Base-by-base conservation (phyloP, 2,329 filamentous ascomycete genomes). In the Plenodomus tracheiphilus region DNA sequence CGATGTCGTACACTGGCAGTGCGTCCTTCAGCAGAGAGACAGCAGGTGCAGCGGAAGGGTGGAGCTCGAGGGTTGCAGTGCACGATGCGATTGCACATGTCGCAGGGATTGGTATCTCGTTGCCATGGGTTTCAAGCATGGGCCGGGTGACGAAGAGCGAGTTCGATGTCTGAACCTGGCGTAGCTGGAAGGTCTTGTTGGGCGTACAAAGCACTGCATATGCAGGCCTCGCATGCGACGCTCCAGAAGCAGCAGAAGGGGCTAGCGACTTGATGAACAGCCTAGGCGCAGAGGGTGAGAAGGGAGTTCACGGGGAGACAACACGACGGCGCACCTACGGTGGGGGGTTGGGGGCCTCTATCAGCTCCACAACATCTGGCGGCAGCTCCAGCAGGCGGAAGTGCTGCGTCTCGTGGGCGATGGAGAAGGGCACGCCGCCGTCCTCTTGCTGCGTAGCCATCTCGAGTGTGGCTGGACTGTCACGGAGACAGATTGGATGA, bases 121-220 rank as follows among this genome's bases (percentile, higher is more conserved):
- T 64, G 64, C 59, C 63, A 62, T 68, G 68, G 54, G 66, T 64
- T 18, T 69, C 61, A 47, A 75, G 75, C 4, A 51, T 49, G 36
- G 78, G 76, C 41, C 72, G 72, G 19, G 82, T 72, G 32, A 86
- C 64, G 66, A 82, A 81, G 47, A 86, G 75, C 30, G 81, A 83
- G 58, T 87, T 87, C 20, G 84, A 86, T 15, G 84, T 85, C 58
- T 84, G 83, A 43, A 86, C 83, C 67, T 86, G 83, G 58, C 83
- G 82, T 43, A 86, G 70, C 49, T 79, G 77, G 71, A 80, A 87
- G 10, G 83, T 84, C 56, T 79, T 75, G 45, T 74, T 74, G 9
- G 75, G 71, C 2, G 82, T 85, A 70, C 84, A 86, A 50, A 87
- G 74, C 51, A 85, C 82, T 22, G 81, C 79, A 78, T 75, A 65